Evolutionary conservation across 2,329 filamentous ascomycete species (phyloP), one percentile per base, ranked within the genome.

Genomic region (Botryotinia globosa): DNA sequence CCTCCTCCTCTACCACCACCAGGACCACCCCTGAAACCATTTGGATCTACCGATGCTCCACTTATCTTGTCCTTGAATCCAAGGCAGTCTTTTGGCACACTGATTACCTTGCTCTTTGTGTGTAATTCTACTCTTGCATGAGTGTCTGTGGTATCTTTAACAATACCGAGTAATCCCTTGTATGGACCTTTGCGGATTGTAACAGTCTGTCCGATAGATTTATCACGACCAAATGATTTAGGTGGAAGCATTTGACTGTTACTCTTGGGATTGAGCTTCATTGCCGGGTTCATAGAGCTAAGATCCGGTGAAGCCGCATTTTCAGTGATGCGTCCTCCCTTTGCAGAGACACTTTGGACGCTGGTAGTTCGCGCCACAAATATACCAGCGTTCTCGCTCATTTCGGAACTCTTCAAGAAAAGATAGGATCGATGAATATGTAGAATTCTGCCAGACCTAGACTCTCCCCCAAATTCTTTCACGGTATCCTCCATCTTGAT

Each of bases 381-480:
- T 16, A 98, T 91, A 75, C 96, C 91, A 0, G 93, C 91, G 79
- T 98, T 97, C 80, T 98, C 94, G 61, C 90, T 92, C 71, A 91
- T 90, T 62, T 92, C 88, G 74, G 94, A 91, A 80, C 93, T 97
- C 80, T 97, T 93, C 71, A 97, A 85, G 84, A 97, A 99, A 29
- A 98, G 88, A 80, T 90, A 97, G n/a, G 93, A 94, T 68, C 96
- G 91, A 82, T 98, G 91, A 72, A 99, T 94, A 82, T 98, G 95
- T 72, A 97, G 88, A 76, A 99, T 97, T 77, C 93, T 93, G 77
- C 96, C 96, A 78, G 91, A 90, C 72, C 94, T 91, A 77, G 91
- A 89, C 83, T 97, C 94, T 48, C 95, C 96, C 32, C 91, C 91
- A 74, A 91, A 89, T 82, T 99, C 96, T 78, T 95, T 95, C 73